phyloP scores from a whole-genome alignment of 2,329 filamentous ascomycete species.

The Reticulascus tulasneorum region DNA sequence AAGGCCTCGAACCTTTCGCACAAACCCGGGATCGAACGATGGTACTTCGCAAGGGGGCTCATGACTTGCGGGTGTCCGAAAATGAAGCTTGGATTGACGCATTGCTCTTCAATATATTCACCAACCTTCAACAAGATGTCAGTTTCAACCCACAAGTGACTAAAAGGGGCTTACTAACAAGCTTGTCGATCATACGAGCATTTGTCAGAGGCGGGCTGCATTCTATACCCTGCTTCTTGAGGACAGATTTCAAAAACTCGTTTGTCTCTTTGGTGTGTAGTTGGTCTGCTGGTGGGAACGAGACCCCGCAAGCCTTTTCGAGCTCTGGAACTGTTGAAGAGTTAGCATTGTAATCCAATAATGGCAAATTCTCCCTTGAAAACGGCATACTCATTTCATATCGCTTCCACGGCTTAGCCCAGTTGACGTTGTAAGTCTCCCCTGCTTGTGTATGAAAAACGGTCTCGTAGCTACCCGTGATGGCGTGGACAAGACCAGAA shows the following conservation, averaged over 20 bases:
- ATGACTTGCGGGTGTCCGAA: constrained; percentile 60
- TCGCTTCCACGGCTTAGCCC: constrained; percentile 89
- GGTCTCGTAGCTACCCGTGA: constrained; percentile 82
- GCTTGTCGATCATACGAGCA: constrained; percentile 91
- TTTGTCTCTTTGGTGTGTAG: constrained; percentile 87
- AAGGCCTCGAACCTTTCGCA: constrained; percentile 98
- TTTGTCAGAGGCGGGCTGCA: constrained; percentile 90
- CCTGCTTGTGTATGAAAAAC: constrained; percentile 82
- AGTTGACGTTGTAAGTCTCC: constrained; percentile 88
- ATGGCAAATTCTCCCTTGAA: too few species aligned
- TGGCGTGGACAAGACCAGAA: constrained; percentile 79
- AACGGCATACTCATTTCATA: too few species aligned
- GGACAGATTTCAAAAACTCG: constrained; percentile 76
- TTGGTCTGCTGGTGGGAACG: constrained; percentile 85
- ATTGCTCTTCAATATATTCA: constrained; percentile 92
- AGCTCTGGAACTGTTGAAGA: constrained; percentile 89
- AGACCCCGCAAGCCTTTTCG: constrained; percentile 85
- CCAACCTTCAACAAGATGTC: too few species aligned
- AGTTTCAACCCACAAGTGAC: too few species aligned
- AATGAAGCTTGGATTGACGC: constrained; percentile 73
- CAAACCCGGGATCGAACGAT: constrained; percentile 74
- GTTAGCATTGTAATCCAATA: too few species aligned
- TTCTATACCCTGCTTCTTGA: constrained; percentile 87
- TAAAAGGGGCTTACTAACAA: too few species aligned
- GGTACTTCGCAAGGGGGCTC: constrained; percentile 89